phyloP scores from a whole-genome alignment of 2,329 filamentous ascomycete genomes.

The Aspergillus costaricaensis region DNA sequence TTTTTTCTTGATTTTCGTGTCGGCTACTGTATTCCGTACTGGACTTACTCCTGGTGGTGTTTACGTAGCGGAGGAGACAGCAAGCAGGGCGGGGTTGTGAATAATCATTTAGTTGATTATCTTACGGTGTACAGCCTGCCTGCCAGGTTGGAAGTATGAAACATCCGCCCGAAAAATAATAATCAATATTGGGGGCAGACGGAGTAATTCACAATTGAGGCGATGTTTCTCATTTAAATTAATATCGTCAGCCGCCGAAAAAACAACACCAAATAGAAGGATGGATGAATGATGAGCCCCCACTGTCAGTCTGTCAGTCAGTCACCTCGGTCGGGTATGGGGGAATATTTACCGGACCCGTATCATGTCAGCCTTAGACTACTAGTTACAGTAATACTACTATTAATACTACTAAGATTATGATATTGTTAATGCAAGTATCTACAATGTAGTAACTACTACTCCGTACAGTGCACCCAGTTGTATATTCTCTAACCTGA shows the following conservation, averaged over 20 bases:
- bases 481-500: too few relatives aligned
- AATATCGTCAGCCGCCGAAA: not conserved
- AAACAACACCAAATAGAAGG: not conserved
- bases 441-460: too few relatives aligned
- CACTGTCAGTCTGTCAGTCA: too few relatives aligned
- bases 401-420: too few relatives aligned
- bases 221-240: slow-evolving; percentile 3
- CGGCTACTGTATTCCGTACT: too few relatives aligned
- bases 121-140: not conserved
- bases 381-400: not conserved
- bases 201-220: not conserved
- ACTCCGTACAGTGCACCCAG: too few relatives aligned
- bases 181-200: not conserved
- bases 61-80: not conserved
- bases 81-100: not conserved
- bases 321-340: too few relatives aligned
- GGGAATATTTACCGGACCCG: not conserved
- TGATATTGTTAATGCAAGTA: too few relatives aligned
- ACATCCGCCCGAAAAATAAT: slow-evolving; percentile 6
- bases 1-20: too few relatives aligned
- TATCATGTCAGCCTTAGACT: not conserved
- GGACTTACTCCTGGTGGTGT: not conserved
- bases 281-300: not conserved
- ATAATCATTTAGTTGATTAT: not conserved
- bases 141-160: slow-evolving; percentile 5